Conservation (phyloP, 2,329 filamentous ascomycete genomes). For the Phialophora tarda region DNA sequence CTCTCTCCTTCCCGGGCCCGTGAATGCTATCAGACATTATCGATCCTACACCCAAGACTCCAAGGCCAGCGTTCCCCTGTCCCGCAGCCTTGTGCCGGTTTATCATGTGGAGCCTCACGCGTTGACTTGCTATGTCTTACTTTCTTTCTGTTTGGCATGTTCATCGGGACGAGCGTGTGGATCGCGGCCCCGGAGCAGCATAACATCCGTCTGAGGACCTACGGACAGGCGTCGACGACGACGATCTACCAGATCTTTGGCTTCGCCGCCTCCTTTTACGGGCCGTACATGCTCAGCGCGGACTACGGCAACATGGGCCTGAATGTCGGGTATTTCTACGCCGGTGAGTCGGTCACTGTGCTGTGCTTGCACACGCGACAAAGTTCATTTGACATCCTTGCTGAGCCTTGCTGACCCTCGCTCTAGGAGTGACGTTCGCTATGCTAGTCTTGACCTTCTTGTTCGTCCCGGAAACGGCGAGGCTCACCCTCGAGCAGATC, state of each 20-base stretch:
- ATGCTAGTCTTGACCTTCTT: constrained; percentile 20
- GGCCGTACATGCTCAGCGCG: constrained; percentile 40
- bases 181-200: constrained; percentile 42
- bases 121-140: background rate
- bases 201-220: constrained; percentile 41
- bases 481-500: constrained; percentile 42
- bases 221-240: constrained; percentile 41
- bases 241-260: constrained; percentile 39
- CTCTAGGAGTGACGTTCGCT: constrained; percentile 19
- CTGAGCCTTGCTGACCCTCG: background rate
- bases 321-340: constrained; percentile 44
- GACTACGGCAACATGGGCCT: constrained; percentile 42
- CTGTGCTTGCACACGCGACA: background rate
- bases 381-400: background rate
- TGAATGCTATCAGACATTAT: too few species aligned
- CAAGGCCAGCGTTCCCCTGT: background rate
- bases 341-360: constrained; percentile 17
- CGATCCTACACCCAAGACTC: too few species aligned
- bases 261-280: constrained; percentile 41
- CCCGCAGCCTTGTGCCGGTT: constrained; percentile 3
- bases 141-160: constrained; percentile 40
- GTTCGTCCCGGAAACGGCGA: constrained; percentile 41
- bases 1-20: background rate
- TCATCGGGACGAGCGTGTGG: constrained; percentile 38
- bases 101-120: background rate